Evolutionary conservation across 2,329 filamentous ascomycete species (phyloP).

Genomic region (Fusarium caatingaense): DNA sequence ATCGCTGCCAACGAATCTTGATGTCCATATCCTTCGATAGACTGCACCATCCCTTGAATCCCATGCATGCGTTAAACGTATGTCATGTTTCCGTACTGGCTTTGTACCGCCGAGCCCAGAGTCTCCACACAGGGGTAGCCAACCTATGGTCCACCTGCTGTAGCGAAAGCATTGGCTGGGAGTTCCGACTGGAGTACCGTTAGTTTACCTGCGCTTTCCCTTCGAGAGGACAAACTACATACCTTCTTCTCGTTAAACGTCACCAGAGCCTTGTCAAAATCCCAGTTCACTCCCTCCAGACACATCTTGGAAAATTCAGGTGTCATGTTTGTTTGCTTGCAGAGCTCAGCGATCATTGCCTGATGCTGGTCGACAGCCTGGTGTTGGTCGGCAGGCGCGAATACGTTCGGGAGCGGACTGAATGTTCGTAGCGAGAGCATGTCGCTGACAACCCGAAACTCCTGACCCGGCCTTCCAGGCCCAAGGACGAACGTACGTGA

Average conservation of each 20-base stretch:
- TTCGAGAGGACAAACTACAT: conserved; percentile 43
- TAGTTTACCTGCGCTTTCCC: conserved; percentile 7
- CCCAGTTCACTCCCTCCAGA: conserved; percentile 81
- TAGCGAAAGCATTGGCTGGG: conserved; percentile 61
- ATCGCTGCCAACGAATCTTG: conserved; percentile 29
- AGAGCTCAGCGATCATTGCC: conserved; percentile 79
- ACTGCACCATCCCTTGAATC: not conserved
- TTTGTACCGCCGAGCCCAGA: not conserved
- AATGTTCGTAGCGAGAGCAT: conserved; percentile 79
- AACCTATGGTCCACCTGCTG: conserved; percentile 28
- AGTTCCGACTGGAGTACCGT: conserved; percentile 55
- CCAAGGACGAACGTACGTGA: conserved; percentile 84
- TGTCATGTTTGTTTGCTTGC: conserved; percentile 83
- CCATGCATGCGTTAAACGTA: not conserved
- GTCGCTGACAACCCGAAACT: conserved; percentile 82
- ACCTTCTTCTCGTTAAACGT: conserved; percentile 83
- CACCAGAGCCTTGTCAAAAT: conserved; percentile 78
- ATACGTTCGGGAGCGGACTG: conserved; percentile 60
- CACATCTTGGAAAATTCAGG: conserved; percentile 83
- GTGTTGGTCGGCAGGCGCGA: conserved; percentile 59
- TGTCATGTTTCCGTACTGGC: conserved; percentile 4
- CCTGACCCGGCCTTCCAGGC: conserved; percentile 73
- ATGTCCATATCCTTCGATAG: conserved; percentile 4
- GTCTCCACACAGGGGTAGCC: conserved; percentile 3
- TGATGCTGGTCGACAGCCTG: conserved; percentile 70